Evolutionary conservation across 352 stramenopile genomes (phyloP), one percentile per base, ranked within the genome.

Genomic region (Blastocystis sp.): DNA sequence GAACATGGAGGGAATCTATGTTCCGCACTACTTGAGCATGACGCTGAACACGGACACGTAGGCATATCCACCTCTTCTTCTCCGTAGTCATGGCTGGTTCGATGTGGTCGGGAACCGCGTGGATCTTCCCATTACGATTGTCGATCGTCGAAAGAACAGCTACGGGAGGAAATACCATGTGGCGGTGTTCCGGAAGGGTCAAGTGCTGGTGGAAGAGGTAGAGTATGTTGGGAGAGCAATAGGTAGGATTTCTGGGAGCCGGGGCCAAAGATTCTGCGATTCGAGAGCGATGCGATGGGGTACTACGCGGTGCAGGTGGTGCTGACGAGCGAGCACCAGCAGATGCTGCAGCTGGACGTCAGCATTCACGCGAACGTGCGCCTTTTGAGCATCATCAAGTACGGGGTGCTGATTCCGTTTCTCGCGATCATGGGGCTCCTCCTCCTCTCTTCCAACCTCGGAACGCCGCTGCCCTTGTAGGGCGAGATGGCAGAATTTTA

Each of bases 251-350:
- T 81, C 29, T n/a, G 44, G 36, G 56, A 81, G 53, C 21, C 46
- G 18, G 69, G 69, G 44, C n/a, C 9, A 24, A 63, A 81, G 29
- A 18, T 44, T 38, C 48, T 81, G 53, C 9, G 29, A 38, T 81
- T 81, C 34, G 69, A 81, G 32, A 44, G 48, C 6, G 21, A 27
- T 4, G 69, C 61, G 40, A 81, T 51, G 29, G 69, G 69, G 16
- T 81, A 81, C 48, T 81, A 64, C 69, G 63, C 61, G 16, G 11
- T 81, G 9, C 32, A 49, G n/a, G n/a, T 81, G 21, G 48, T 81
- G 24, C 29, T 81, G 69, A 51, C 48, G 69, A 81, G 38, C 18
- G 69, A 81, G 46, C 69, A 81, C 53, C 38, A 46, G 21, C 69
- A 81, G 46, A 64, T 64, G 0, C 24, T 65, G 14, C 27, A 59